Conservation (phyloP, 139 green algal genomes). For the Trebouxia sp. region DNA sequence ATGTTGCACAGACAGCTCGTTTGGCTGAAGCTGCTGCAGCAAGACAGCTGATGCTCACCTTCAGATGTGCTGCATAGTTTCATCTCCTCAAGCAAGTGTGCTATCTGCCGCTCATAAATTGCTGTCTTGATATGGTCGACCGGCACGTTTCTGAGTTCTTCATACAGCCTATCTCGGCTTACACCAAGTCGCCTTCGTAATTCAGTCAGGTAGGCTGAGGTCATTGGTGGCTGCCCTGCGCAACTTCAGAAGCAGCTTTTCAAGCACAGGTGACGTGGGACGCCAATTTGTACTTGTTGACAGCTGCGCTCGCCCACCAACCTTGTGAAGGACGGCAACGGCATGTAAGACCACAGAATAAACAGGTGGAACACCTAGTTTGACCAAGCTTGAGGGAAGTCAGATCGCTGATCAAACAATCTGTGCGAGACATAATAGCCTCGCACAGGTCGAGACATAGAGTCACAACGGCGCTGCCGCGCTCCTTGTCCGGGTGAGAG, state of each 20-base stretch:
- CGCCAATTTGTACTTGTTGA: constrained; percentile 18
- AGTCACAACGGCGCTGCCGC: constrained; percentile 17
- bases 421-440: too few species aligned
- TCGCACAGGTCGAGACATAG: constrained; percentile 13
- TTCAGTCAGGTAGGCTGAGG: constrained; percentile 18
- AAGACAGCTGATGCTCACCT: constrained; percentile 15
- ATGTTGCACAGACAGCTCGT: too few species aligned
- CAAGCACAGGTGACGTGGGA: constrained; percentile 2
- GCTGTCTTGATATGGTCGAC: constrained; percentile 15
- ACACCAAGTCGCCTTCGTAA: constrained; percentile 11
- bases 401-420: too few species aligned
- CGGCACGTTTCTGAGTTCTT: constrained; percentile 11
- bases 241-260: constrained; percentile 25
- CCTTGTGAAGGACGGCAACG: constrained; percentile 20
- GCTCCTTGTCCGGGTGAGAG: constrained; percentile 17
- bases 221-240: constrained; percentile 17
- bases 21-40: constrained; percentile 19
- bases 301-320: constrained; percentile 16
- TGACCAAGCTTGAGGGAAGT: constrained; percentile 23
- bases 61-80: constrained; percentile 19
- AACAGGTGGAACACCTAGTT: constrained; percentile 19
- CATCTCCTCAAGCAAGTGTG: constrained; percentile 19
- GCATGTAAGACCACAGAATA: constrained; percentile 11
- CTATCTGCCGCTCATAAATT: constrained; percentile 21
- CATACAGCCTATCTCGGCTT: constrained; percentile 15